Base-by-base conservation (phyloP, 768 basidiomycete species). In the Amyloporia xantha region DNA sequence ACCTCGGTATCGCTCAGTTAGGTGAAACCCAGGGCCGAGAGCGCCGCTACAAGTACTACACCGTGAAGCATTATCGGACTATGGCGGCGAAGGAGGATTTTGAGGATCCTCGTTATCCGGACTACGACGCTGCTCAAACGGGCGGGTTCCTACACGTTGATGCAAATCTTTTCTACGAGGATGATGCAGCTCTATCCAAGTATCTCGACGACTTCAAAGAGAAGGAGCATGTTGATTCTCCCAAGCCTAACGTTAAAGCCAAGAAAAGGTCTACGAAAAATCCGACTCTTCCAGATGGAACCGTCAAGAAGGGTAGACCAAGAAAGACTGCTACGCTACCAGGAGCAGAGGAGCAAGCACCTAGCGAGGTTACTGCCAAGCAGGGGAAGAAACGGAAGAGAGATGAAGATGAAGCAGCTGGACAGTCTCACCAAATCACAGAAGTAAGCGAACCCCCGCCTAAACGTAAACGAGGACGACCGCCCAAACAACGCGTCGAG, bases 11-110 rank as follows among this genome's bases (percentile, higher is more conserved):
- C 43, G 75, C 77, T 19, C 78, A 81, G 30, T 64, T 89, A 24
- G 84, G 85, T 75, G 94, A 96, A 66, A 89, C 81, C 1, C 73
- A 76, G 53, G 90, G 90, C 4, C 81, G 91, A 28, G 90, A 97
- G 67, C 83, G 91, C 24, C 84, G 91, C 20, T 81, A 91, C 62
- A 77, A 91, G 53, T 91, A 91, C 61, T 93, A 81, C 68, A 88
- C 89, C 0, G 63, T 85, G 38, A 73, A 76, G 1, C 78, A 82
- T 25, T 95, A 88, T 65, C 75, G 71, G 25, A 63, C 70, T 25
- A 70, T 90, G 26, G 75, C 91, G 41, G 67, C 71, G 2, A 70
- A 72, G 39, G 87, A 92, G 64, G 76, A 78, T 6, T 72, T 92
- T 21, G 79, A 84, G 57, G 73, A 77, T 46, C 56, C 66, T 3